phyloP scores from a whole-genome alignment of 2,329 filamentous ascomycete species.

The Colletotrichum tropicicola region DNA sequence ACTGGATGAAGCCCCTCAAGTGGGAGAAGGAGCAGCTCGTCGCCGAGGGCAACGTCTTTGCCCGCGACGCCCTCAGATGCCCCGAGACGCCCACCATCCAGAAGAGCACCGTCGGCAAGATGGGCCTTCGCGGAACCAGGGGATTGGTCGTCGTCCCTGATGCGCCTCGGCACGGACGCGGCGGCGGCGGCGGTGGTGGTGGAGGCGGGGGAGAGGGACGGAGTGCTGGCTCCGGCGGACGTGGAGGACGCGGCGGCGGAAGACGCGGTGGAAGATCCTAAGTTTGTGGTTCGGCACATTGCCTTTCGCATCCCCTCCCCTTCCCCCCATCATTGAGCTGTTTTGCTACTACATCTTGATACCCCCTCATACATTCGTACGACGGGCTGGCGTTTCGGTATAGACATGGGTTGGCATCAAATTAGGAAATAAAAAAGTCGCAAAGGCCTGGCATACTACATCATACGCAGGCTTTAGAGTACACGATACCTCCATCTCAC shows the following conservation, averaged over 20 bases:
- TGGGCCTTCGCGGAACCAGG: conserved; percentile 62
- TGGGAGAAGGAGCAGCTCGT: conserved; percentile 58
- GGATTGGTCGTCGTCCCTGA: conserved; percentile 58
- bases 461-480: too few relatives aligned
- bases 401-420: not conserved
- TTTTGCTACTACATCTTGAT: conserved; percentile 11
- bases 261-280: conserved; percentile 15
- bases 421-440: not conserved
- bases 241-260: conserved; percentile 12
- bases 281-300: not conserved
- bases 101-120: conserved; percentile 61
- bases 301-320: not conserved
- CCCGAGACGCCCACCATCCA: conserved; percentile 56
- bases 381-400: conserved; percentile 3
- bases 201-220: conserved; percentile 29
- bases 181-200: conserved; percentile 36
- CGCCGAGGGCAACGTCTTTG: conserved; percentile 58
- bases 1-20: conserved; percentile 52
- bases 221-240: conserved; percentile 13
- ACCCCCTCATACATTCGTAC: conserved; percentile 16
- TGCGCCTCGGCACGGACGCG: conserved; percentile 37
- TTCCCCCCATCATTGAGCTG: conserved; percentile 7
- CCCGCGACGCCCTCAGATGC: conserved; percentile 55
- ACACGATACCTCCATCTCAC: too few relatives aligned
- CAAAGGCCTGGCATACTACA: not conserved